Evolutionary conservation across 768 basidiomycete genomes (phyloP), one percentile per base, ranked within the genome.

Genomic region (Hemileccinum rubropunctum): DNA sequence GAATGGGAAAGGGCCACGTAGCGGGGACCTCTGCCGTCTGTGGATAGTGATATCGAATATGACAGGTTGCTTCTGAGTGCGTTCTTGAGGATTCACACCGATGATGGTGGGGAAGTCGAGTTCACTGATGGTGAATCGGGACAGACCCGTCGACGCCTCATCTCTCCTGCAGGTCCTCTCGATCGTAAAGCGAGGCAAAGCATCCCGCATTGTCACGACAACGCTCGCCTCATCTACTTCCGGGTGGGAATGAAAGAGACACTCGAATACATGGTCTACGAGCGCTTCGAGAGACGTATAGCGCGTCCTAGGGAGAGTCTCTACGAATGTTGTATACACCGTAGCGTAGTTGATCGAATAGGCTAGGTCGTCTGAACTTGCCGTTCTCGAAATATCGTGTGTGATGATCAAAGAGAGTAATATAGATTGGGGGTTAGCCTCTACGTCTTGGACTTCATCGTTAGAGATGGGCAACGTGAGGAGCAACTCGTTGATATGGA

Each of bases 51-150:
- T 54, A 53, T 83, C 76, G 49, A 82, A 61, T 15, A 74, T 67
- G 14, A 91, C 75, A 27, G 76, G 62, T 61, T 93, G 91, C 57
- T 76, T 76, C 58, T 83, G 78, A 27, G 69, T 56, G 28, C 88
- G 74, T 64, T 93, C 91, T 50, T 74, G 76, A 6, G 76, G 71
- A 54, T 88, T 80, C 34, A 92, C 69, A 3, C 91, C 90, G 20
- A 93, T 71, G 44, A 91, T 76, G 13, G 77, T 71, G 7, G 71
- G 68, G 33, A 82, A 78, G 4, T 69, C 59, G 9, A 93, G 65
- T 40, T 73, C 73, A 13, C 67, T 54, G 32, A 76, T 50, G 18
- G 11, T 23, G 42, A 48, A 65, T 47, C 50, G 64, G 63, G 10
- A 53, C 40, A 30, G 68, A 42, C 20, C 64, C 18, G 47, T 58